Evolutionary conservation across 495 filamentous ascomycete species (phyloP).

Genomic region (Penicillium canariense): DNA sequence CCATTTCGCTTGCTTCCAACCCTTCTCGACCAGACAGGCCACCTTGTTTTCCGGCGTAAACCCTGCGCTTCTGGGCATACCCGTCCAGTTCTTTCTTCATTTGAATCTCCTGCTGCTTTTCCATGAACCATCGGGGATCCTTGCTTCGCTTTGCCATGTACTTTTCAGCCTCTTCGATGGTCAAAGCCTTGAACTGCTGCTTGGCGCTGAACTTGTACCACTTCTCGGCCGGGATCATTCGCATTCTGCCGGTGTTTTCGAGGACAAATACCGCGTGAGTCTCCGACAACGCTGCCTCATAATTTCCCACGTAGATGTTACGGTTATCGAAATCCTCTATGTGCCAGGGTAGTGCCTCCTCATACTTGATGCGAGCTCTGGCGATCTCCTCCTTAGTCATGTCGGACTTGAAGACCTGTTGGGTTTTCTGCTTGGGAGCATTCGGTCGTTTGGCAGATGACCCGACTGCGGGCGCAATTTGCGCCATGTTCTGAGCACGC

Average conservation of each 20-base stretch:
- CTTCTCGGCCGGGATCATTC: constrained; percentile 87
- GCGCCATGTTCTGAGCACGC: constrained; percentile 75
- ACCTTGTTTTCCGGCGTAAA: constrained; percentile 44
- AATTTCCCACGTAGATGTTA: constrained; percentile 87
- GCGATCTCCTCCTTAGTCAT: constrained; percentile 83
- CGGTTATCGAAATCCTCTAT: constrained; percentile 94
- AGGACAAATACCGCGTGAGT: constrained; percentile 72
- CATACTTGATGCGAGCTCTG: constrained; percentile 77
- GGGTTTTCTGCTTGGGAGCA: constrained; percentile 61
- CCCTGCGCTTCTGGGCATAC: constrained; percentile 47
- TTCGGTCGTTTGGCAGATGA: constrained; percentile 61
- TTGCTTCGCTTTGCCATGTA: constrained; percentile 71
- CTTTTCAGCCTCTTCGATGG: constrained; percentile 81
- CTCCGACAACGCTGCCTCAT: constrained; percentile 80
- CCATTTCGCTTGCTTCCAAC: constrained; percentile 57
- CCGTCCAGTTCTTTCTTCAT: constrained; percentile 49
- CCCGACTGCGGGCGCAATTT: constrained; percentile 74
- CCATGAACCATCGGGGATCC: constrained; percentile 77
- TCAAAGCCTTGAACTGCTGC: constrained; percentile 75
- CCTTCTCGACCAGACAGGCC: constrained; percentile 40
- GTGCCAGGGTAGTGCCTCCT: constrained; percentile 94
- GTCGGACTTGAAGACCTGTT: constrained; percentile 69
- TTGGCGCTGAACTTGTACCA: constrained; percentile 91
- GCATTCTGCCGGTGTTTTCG: constrained; percentile 59
- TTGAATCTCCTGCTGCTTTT: constrained; percentile 50